These are phyloP conservation scores for Hamigera avellanea DNA, from an alignment of 495 filamentous ascomycete genomes.

Conservation along the genomic window DNA sequence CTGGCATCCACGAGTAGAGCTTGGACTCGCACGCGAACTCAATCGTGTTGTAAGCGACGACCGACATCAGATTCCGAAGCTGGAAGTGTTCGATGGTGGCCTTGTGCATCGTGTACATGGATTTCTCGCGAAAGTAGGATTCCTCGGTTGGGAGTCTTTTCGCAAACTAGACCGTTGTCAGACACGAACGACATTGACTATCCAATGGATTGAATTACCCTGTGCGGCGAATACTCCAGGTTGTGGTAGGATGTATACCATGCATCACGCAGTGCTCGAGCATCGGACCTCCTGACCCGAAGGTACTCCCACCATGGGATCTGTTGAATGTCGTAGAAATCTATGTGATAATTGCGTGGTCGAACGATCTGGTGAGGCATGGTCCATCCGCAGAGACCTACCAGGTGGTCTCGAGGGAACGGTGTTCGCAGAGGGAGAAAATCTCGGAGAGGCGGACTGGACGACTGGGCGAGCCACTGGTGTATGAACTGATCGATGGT, in stretches of 20 bases:
- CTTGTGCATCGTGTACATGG: conserved; percentile 54
- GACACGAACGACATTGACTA: no score
- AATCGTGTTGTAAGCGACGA: conserved; percentile 59
- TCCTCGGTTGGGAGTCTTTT: conserved; percentile 19
- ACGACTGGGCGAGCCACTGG: conserved; percentile 25
- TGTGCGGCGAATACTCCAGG: conserved; percentile 18
- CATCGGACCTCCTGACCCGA: conserved; percentile 47
- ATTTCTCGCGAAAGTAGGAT: conserved; percentile 54
- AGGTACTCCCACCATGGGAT: conserved; percentile 58
- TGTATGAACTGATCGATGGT: conserved; percentile 34
- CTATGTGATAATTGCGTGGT: conserved; percentile 37
- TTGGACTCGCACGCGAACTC: conserved; percentile 60
- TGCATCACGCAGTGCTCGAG: conserved; percentile 43
- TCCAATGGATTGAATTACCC: neutral
- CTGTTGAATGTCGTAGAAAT: conserved; percentile 63
- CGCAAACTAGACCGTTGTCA: conserved; percentile 6
- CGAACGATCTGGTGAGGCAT: conserved; percentile 31
- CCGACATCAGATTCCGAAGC: conserved; percentile 70
- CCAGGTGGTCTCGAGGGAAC: conserved; percentile 13
- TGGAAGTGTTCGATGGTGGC: conserved; percentile 75
- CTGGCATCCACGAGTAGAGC: conserved; percentile 36
- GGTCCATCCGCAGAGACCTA: conserved; percentile 22
- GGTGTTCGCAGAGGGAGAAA: conserved; percentile 7
- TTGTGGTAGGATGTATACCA: conserved; percentile 37
- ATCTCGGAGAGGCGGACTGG: conserved; percentile 10